Evolutionary conservation across 2,329 filamentous ascomycete genomes (phyloP), one percentile per base, ranked within the genome.

Genomic region (Penicillium sp.): DNA sequence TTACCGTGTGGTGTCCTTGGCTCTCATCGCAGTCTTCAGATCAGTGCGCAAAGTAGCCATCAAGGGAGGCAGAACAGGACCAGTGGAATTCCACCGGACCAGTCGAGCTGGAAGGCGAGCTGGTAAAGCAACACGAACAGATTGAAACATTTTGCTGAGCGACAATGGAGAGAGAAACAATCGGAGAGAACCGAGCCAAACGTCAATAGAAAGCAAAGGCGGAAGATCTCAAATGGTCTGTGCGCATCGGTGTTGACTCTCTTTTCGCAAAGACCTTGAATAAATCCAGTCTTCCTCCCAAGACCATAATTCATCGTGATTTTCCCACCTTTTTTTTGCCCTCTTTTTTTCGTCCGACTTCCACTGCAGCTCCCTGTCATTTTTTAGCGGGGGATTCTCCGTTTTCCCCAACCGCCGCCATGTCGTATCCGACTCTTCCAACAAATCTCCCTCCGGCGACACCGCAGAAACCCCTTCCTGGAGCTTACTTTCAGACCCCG

Each of bases 1-100:
- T 29, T 67, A 79, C 78, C 76, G 74, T 13, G 72, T 60, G 21
- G 69, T 76, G 56, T 81, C 78, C 66, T 79, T 81, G 14, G 77
- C 77, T 58, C 72, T 71, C 78, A 81, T 79, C 45, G 79, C 79
- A 40, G 65, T 68, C 64, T 80, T 81, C 43, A 81, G 66, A 63
- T 81, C 79, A 55, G 71, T 62, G 50, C 75, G 73, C 52, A 81
- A 65, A 55, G 74, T 77, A 44, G 68, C 62, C 64, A 80, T 74
- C 52, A 81, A 66, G 10, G 77, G 75, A 52, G 78, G 75, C 52
- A 70, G 50, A 40, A 68, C 57, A 21, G 71, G 65, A 32, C 66
- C 62, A 18, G 74, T 75, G 22, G 76, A 77, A 55, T 71, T 75
- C 69, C 71, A 76, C 61, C 76, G 71, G 34, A 71, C 63, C 51